A percentile compares a stretch with the other conserved stretches of the same genome.
Evolutionary conservation across 2,329 filamentous ascomycete species (phyloP).

Genomic region (Helotiales sp.): DNA sequence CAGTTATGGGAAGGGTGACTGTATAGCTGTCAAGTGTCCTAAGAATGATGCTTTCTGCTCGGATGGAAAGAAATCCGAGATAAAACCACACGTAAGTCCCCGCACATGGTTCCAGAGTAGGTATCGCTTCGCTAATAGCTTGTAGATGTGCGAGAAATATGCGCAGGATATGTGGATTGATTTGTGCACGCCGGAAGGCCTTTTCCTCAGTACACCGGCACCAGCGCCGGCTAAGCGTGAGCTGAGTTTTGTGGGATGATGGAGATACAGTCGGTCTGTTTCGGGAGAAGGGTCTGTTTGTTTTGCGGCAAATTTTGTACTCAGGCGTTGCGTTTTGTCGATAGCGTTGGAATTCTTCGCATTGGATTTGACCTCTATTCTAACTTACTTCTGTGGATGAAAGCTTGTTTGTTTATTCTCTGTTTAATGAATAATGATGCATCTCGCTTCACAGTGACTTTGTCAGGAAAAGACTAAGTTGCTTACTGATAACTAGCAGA

Average conservation of each 20-base stretch:
- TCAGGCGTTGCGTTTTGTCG: background rate
- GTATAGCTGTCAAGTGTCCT: background rate
- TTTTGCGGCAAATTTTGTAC: background rate
- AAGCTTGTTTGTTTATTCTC: too few relatives aligned
- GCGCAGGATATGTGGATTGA: background rate
- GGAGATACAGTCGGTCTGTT: background rate
- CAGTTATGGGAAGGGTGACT: background rate
- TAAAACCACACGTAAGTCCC: background rate
- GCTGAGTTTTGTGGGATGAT: background rate
- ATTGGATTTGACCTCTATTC: too few relatives aligned
- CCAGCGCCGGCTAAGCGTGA: background rate
- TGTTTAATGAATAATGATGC: too few relatives aligned
- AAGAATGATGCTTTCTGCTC: background rate
- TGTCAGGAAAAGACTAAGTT: too few relatives aligned
- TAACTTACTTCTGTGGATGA: too few relatives aligned
- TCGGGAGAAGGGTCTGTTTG: background rate
- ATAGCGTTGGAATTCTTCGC: background rate
- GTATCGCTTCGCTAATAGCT: background rate
- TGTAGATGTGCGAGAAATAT: background rate
- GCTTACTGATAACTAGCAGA: slow-evolving; percentile 53
- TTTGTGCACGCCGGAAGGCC: background rate
- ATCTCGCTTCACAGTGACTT: too few relatives aligned
- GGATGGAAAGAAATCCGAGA: background rate
- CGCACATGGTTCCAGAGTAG: background rate
- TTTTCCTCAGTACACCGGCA: background rate